A percentile compares a stretch with the other conserved stretches of the same genome.
phyloP scores from a whole-genome alignment of 306 rosid genomes.

The apple (Malus domestica) region ASM211411v1 NC_041803.1:4101501-4102000 shows the following conservation, averaged over 20 bases:
- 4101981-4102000: conserved; percentile 37
- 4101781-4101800: conserved; percentile 42
- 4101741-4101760: conserved; percentile 42
- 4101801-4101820: conserved; percentile 28
- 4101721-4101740: conserved; percentile 35
- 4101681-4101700: conserved; percentile 22
- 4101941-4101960: conserved; percentile 23
- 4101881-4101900: conserved; percentile 26
- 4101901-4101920: conserved; percentile 25
- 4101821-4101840: conserved; percentile 7
- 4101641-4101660: conserved; percentile 38
- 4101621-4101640: neutral
- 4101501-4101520: neutral
- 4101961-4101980: conserved; percentile 30
- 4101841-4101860: conserved; percentile 21
- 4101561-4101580: neutral
- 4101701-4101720: conserved; percentile 32
- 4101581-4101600: neutral
- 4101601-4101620: neutral
- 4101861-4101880: conserved; percentile 15
- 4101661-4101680: conserved; percentile 23
- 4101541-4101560: neutral
- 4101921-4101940: conserved; percentile 25
- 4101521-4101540: neutral
- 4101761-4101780: conserved; percentile 30